Evolutionary conservation across 371 early-diverging fungal species (phyloP), one percentile per base, ranked within the genome.

Genomic region (Actinomortierella wolfii): DNA sequence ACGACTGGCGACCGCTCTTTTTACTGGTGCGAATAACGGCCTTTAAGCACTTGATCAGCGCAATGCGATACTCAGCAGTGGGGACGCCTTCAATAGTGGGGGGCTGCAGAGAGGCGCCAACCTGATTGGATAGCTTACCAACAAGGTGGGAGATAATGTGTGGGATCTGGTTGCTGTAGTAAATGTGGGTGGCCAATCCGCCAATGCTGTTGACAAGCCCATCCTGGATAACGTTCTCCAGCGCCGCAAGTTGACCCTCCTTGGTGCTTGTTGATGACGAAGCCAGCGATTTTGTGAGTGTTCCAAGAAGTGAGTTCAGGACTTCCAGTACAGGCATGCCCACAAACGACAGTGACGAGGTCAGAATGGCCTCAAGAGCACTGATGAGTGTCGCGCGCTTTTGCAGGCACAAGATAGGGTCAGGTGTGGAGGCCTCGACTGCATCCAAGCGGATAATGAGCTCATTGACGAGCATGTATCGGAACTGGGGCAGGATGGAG

Each of bases 291-390:
- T 76, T 76, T 17, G 86, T 76, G 45, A 94, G 61, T 23, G 83
- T 80, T 8, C 71, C 71, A 24, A 90, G 82, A 4, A 95, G 81
- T 5, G 89, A 79, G 51, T 91, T 90, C 48, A 94, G 70, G 1
- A 94, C 87, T 69, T 95, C 96, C 58, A 93, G 77, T 0, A 90
- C 89, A 2, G 94, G 91, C 23, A 95, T 78, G 43, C 94, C 93
- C 3, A 87, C 85, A 39, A 90, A 74, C 4, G 83, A 83, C 41
- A 81, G 63, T 17, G 83, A 78, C 11, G 79, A 78, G 28, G 79
- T 80, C 18, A 92, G 59, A 13, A 91, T 68, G 1, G 81, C 77
- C 15, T 81, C 78, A n/a, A 91, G 64, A 13, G 82, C 76, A 2
- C 78, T 73, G n/a, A 89, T 79, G 28, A 89, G 68, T 0, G 86